phyloP scores from a whole-genome alignment of 306 rosid species.

The Rosa persica region DNA sequence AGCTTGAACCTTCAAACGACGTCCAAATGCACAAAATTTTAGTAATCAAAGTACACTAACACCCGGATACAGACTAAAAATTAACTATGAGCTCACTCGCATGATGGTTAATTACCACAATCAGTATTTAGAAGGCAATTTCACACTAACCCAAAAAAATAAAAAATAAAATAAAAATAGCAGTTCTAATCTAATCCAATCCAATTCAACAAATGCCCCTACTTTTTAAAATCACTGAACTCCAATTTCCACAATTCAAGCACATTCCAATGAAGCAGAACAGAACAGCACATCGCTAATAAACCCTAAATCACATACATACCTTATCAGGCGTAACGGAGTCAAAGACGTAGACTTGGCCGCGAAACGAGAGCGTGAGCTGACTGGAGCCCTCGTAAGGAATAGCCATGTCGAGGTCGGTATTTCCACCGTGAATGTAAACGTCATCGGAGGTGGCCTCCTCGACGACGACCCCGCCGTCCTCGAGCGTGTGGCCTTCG shows the following conservation, averaged over 20 bases:
- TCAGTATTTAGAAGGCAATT: background rate
- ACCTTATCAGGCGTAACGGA: constrained; percentile 87
- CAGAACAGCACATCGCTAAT: background rate
- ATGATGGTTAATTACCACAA: background rate
- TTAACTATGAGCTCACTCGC: background rate
- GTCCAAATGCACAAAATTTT: constrained; percentile 13
- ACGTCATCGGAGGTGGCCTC: constrained; percentile 52
- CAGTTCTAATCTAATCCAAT: background rate
- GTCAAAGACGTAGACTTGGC: constrained; percentile 89
- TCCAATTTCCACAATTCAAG: background rate
- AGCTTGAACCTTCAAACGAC: constrained; percentile 68
- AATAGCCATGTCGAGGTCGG: constrained; percentile 41
- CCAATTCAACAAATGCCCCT: background rate
- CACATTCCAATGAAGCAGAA: constrained; percentile 13
- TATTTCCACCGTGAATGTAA: constrained; percentile 39
- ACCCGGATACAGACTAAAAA: background rate
- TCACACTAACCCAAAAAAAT: background rate
- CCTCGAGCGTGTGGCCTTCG: constrained; percentile 58
- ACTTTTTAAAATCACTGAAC: background rate
- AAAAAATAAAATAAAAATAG: background rate
- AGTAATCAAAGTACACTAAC: background rate
- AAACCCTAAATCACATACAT: constrained; percentile 2
- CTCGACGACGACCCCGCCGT: constrained; percentile 42
- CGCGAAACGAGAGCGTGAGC: constrained; percentile 91
- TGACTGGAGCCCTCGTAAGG: constrained; percentile 65